Evolutionary conservation across 257 asterid genomes (phyloP).

Genomic region (Osmanthus fragrans): DNA sequence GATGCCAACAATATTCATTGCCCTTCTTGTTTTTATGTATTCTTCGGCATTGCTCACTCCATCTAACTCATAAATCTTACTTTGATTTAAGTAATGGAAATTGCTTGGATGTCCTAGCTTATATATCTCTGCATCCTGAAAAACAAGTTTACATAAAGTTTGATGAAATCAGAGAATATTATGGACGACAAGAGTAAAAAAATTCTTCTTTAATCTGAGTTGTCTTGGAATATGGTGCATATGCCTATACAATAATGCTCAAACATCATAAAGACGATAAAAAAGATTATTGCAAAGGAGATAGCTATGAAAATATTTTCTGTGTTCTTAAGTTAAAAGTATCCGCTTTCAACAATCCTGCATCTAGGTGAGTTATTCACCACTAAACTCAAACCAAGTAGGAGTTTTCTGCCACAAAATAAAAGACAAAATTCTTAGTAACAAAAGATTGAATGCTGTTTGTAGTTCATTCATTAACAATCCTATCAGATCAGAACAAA

Average conservation of each 20-base stretch:
- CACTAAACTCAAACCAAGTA: constrained; percentile 9
- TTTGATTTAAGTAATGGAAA: constrained; percentile 95
- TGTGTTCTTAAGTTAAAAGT: constrained; percentile 4
- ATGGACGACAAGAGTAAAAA: constrained; percentile 17
- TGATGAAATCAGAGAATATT: constrained; percentile 8
- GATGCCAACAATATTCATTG: constrained; percentile 97
- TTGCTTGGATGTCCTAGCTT: constrained; percentile 82
- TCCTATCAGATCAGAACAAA: neutral
- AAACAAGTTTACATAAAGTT: constrained; percentile 29
- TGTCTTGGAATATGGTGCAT: constrained; percentile 16
- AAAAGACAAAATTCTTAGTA: constrained; percentile 2
- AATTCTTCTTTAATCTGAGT: constrained; percentile 1
- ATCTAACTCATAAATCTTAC: constrained; percentile 77
- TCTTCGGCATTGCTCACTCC: constrained; percentile 95
- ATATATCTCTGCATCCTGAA: constrained; percentile 87
- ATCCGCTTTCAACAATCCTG: neutral
- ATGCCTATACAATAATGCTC: neutral
- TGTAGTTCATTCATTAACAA: neutral
- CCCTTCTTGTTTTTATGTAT: constrained; percentile 86
- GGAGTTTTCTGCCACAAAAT: constrained; percentile 8
- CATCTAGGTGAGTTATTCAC: constrained; percentile 12
- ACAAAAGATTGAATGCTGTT: neutral
- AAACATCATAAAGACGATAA: constrained; percentile 18
- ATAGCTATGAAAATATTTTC: neutral
- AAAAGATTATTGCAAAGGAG: neutral